phyloP scores from a whole-genome alignment of 2,329 filamentous ascomycete species.

The Neocatenulostroma microsporum region DNA sequence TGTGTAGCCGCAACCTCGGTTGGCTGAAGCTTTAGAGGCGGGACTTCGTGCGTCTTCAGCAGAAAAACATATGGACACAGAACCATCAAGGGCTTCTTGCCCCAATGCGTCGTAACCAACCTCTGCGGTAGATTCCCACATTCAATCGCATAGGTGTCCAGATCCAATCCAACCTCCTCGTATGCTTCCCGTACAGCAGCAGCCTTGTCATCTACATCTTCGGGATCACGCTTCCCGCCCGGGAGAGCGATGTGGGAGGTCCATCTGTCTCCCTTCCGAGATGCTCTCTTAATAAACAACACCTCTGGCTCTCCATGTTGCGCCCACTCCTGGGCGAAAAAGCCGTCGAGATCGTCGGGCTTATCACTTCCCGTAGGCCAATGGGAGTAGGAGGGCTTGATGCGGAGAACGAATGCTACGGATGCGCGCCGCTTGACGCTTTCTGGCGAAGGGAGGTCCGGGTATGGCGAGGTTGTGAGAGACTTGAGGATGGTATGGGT shows the following conservation, averaged over 20 bases:
- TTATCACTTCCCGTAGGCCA: slow-evolving; percentile 34
- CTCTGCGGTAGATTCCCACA: slow-evolving; percentile 59
- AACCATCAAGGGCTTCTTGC: slow-evolving; percentile 57
- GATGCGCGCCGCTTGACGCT: slow-evolving; percentile 53
- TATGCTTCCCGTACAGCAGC: slow-evolving; percentile 56
- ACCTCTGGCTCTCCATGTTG: slow-evolving; percentile 58
- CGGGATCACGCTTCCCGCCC: slow-evolving; percentile 58
- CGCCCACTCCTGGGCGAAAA: slow-evolving; percentile 60
- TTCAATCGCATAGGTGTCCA: slow-evolving; percentile 35
- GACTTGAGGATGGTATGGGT: slow-evolving; percentile 37
- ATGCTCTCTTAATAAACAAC: slow-evolving; percentile 63
- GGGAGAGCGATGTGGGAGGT: slow-evolving; percentile 62
- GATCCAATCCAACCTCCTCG: slow-evolving; percentile 58
- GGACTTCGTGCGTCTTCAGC: slow-evolving; percentile 48
- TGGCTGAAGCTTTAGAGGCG: slow-evolving; percentile 55
- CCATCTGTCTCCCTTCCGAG: slow-evolving; percentile 59
- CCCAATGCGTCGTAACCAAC: slow-evolving; percentile 59
- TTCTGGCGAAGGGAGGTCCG: slow-evolving; percentile 42
- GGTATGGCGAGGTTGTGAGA: slow-evolving; percentile 41
- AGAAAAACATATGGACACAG: slow-evolving; percentile 62
- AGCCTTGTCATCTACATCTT: slow-evolving; percentile 54
- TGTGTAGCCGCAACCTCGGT: slow-evolving; percentile 61
- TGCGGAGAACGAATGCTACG: slow-evolving; percentile 56
- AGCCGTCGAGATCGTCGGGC: slow-evolving; percentile 41
- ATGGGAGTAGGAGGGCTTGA: slow-evolving; percentile 51